Evolutionary conservation across 441 rosid species (phyloP), one percentile per base, ranked within the genome.

Genomic region (Metrosideros polymorpha): DNA sequence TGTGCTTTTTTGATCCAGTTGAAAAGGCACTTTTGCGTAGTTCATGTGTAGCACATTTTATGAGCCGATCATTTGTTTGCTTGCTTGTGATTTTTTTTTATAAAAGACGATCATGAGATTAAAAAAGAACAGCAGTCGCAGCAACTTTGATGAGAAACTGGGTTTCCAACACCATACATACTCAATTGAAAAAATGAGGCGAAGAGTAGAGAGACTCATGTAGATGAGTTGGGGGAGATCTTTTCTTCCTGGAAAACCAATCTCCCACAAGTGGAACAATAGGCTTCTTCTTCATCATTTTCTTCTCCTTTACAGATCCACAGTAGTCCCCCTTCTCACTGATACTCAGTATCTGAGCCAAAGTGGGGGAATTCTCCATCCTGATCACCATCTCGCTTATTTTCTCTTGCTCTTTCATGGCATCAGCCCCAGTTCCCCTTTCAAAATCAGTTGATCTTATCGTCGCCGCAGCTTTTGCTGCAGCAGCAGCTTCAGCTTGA

Each of bases 241-340:
- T 87, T 86, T 90, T 96, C 89, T 92, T 95, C 94, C 87, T 91
- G 89, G 90, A 94, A 86, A 95, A 87, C 84, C 94, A 89, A 75
- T 96, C 97, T 51, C 94, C 94, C 56, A 95, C 91, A 7, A 95
- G 94, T 76, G 98, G 99, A 87, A 97, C 91, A 3, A 95, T 92
- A 25, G 98, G 99, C 89, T 96, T 97, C 94, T 93, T 93, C 93
- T 93, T 92, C 91, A 24, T 84, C 90, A 14, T 49, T 39, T 59
- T 87, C 85, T 85, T 89, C 89, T 89, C 92, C 25, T 85, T 91
- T 55, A 84, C 85, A 8, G 87, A 91, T 7, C 86, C 91, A 49
- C 85, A 88, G 84, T 86, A 88, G 29, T 84, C 91, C 45, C 84
- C 87, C 54, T 84, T 88, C 18, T 91, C 92, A 7, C 89, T 92